Evolutionary conservation across 345 rosid species (phyloP).

Genomic region (Abelmoschus esculentus): DNA sequence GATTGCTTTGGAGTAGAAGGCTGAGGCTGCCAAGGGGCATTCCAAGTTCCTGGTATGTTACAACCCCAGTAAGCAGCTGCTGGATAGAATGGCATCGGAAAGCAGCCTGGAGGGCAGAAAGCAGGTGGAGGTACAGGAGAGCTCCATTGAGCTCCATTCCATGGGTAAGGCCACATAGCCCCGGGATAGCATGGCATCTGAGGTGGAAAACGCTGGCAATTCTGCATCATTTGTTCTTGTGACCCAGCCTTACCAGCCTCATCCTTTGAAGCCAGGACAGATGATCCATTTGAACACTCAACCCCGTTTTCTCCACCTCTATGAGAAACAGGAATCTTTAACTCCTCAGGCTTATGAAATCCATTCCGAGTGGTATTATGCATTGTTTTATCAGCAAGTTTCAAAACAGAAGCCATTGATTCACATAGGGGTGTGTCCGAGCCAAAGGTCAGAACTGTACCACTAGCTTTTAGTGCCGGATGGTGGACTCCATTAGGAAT

Average conservation of each 20-base stretch:
- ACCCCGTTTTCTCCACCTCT: conserved; percentile 27
- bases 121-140: conserved; percentile 34
- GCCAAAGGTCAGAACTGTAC: conserved; percentile 73
- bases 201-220: conserved; percentile 31
- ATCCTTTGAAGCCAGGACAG: conserved; percentile 24
- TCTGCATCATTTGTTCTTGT: conserved; percentile 24
- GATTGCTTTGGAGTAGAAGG: conserved; percentile 47
- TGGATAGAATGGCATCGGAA: conserved; percentile 58
- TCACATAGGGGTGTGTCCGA: conserved; percentile 68
- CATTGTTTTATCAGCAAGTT: conserved; percentile 60
- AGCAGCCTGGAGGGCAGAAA: conserved; percentile 42
- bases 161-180: conserved; percentile 50
- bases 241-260: conserved; percentile 25
- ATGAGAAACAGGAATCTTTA: conserved; percentile 29
- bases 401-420: conserved; percentile 76
- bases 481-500: conserved; percentile 52
- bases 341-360: conserved; percentile 42
- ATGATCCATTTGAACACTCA: conserved; percentile 25
- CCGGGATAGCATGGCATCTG: conserved; percentile 51
- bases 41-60: conserved; percentile 64
- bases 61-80: conserved; percentile 70
- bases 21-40: conserved; percentile 60
- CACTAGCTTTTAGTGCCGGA: conserved; percentile 44
- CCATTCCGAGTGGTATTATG: conserved; percentile 34
- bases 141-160: conserved; percentile 56